A percentile compares a stretch with the other conserved stretches of the same genome.
Conservation (phyloP, 2,329 filamentous ascomycete genomes). For the Hymenoscyphus albidus region DNA sequence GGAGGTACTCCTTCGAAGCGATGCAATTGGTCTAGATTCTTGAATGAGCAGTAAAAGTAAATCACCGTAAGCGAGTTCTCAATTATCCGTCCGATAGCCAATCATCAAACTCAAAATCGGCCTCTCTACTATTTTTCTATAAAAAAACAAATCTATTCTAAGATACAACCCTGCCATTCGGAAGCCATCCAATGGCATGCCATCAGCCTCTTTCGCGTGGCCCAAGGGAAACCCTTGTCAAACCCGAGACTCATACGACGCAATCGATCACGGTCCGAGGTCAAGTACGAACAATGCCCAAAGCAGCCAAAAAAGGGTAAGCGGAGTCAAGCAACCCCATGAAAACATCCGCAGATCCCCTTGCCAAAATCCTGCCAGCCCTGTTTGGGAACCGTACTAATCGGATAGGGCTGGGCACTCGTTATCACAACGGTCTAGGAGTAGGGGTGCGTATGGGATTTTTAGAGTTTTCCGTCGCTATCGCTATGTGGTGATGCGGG, state of each 20-base stretch:
- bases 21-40: neutral
- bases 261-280: neutral
- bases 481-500: neutral
- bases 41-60: neutral
- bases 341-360: neutral
- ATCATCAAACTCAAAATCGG: neutral
- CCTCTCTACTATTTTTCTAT: neutral
- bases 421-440: neutral
- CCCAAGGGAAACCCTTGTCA: neutral
- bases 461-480: neutral
- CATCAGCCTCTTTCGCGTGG: neutral
- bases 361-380: neutral
- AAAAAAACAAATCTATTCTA: neutral
- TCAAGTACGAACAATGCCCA: neutral
- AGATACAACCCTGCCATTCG: neutral
- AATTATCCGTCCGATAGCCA: neutral
- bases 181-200: neutral
- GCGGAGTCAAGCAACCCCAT: neutral
- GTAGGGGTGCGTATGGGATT: constrained; percentile 1
- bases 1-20: neutral
- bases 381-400: neutral
- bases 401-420: neutral
- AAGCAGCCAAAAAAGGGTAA: neutral
- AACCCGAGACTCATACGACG: neutral
- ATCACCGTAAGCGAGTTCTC: neutral